Conservation (phyloP, 208 protist species). For the Leishmania gerbilli region DNA sequence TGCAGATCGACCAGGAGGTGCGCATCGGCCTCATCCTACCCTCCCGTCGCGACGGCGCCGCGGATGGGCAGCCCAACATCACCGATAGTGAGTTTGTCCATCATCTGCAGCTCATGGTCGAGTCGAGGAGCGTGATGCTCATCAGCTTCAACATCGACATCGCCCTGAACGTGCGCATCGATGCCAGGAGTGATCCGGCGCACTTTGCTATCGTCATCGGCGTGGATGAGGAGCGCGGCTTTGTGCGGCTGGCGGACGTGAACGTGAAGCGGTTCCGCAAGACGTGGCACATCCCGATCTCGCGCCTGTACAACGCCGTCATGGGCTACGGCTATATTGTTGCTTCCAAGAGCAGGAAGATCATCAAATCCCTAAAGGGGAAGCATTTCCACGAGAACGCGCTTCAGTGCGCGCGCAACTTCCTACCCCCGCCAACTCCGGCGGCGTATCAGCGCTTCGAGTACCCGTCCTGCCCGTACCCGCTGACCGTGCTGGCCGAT, state of each 20-base stretch:
- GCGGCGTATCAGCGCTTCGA: conserved; percentile 72
- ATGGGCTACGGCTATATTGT: conserved; percentile 93
- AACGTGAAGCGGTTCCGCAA: conserved; percentile 91
- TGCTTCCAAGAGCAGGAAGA: conserved; percentile 67
- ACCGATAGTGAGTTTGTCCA: conserved; percentile 72
- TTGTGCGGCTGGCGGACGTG: conserved; percentile 87
- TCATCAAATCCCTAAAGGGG: conserved; percentile 63
- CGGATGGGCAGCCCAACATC: conserved; percentile 87
- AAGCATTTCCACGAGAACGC: conserved; percentile 58
- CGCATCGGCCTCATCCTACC: conserved; percentile 69
- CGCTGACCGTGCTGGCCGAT: conserved; percentile 87
- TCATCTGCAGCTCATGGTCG: conserved; percentile 67
- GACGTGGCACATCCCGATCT: conserved; percentile 84
- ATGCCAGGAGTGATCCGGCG: conserved; percentile 52
- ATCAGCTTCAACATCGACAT: conserved; percentile 90
- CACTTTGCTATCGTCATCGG: conserved; percentile 92
- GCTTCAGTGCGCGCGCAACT: conserved; percentile 62
- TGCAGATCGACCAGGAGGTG: conserved; percentile 69
- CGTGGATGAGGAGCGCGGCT: conserved; percentile 64
- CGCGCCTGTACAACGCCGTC: conserved; percentile 76
- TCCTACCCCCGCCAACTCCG: conserved; percentile 57
- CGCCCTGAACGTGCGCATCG: conserved; percentile 76
- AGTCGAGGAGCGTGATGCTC: conserved; percentile 83
- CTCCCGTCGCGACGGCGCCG: conserved; percentile 67
- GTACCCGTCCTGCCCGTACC: conserved; percentile 81